These are phyloP conservation scores for Fraxinus velutina DNA, from an alignment of 305 asterid genomes.

Conservation along the genomic window DNA sequence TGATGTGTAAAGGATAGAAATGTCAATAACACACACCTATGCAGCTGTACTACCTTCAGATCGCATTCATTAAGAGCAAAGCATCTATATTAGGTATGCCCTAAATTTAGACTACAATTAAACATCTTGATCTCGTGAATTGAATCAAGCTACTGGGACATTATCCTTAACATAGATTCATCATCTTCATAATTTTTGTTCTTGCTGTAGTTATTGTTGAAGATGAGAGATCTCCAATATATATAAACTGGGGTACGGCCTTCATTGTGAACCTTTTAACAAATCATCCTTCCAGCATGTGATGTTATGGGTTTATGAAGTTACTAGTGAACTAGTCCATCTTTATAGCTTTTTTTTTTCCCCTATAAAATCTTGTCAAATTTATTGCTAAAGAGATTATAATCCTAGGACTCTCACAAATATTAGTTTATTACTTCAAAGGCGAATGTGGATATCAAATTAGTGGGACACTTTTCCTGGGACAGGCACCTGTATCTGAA, in stretches of 20 bases:
- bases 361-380: not conserved
- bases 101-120: slow-evolving; percentile 9
- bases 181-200: not conserved
- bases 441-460: not conserved
- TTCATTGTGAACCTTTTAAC: slow-evolving; percentile 13
- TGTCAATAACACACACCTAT: not conserved
- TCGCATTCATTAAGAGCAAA: not conserved
- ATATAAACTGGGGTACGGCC: slow-evolving; percentile 6
- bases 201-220: not conserved
- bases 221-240: not conserved
- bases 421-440: not conserved
- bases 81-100: not conserved
- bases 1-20: not conserved
- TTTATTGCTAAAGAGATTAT: not conserved
- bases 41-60: not conserved
- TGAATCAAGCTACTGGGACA: slow-evolving; percentile 11
- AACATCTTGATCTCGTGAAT: slow-evolving; percentile 14
- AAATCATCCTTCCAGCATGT: slow-evolving; percentile 1
- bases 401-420: not conserved
- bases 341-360: not conserved
- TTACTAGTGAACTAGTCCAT: not conserved
- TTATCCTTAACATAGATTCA: slow-evolving; percentile 3
- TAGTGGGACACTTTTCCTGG: not conserved
- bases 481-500: not conserved
- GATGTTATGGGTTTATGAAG: slow-evolving; percentile 1